Evolutionary conservation across 495 filamentous ascomycete genomes (phyloP), one percentile per base, ranked within the genome.

Genomic region (Tirmania nivea): DNA sequence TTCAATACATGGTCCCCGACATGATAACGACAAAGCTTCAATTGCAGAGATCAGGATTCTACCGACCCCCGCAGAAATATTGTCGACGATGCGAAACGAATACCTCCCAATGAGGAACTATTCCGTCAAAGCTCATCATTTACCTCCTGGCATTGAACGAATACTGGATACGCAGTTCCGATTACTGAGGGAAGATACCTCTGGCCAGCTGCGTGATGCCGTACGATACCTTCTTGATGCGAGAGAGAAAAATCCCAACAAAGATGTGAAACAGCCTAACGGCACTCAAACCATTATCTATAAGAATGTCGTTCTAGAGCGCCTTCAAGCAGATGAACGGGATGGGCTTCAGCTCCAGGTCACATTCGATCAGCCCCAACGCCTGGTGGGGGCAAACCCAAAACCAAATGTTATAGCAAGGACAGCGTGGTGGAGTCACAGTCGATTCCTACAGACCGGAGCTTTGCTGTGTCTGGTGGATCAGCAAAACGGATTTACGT

Each of bases 111-210:
- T 63, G 8, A 73, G 65, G 1, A 70, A 82, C 56, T 56, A 63
- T 10, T 64, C 73, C 7, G 51, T 59, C 0, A 67, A 71, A 8
- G 39, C 39, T 37, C 72, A 73, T 60, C 80, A 86, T 62, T 55
- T 76, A 2, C 39, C 39, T 4, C 57, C 65, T 10, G 81, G 80
- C 8, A 67, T 81, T 10, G 64, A 63, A 1, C 74, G 81, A 0
- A 68, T 83, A 0, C 63, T 88, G 0, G 81, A 88, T 59, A 67
- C 77, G 52, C 78, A 86, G 56, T 85, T 86, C 54, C 71, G 81
- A 16, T 70, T 86, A 4, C 65, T 83, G 8, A 69, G 80, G 11
- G 78, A 82, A 64, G 79, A 84, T 60, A 79, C 73, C 1, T 63
- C 80, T 1, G 78, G 79, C 5, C 75, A 75, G 56, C 68, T 84